Base-by-base conservation (phyloP, 768 basidiomycete species). In the Kwoniella dendrophila region DNA sequence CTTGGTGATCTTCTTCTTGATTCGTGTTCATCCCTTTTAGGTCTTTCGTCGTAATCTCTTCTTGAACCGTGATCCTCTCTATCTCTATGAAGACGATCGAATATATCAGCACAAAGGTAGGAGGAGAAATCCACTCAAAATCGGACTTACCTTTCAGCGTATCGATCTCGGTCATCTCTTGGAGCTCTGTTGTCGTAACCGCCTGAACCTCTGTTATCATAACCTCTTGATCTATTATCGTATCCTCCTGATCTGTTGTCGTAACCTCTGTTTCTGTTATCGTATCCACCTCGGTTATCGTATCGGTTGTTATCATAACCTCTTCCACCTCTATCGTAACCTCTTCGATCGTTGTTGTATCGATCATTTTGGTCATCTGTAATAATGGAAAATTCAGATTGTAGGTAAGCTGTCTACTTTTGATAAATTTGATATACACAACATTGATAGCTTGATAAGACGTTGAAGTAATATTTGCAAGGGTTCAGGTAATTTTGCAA, bases 11-110 rank as follows among this genome's bases (percentile, higher is more conserved):
- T 61, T 53, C 71, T 45, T 56, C 63, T 57, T 47, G 70, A 66
- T 49, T 74, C 67, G 50, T 66, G 51, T 20, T 72, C 63, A 33
- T 74, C 72, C 44, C 74, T 68, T 49, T 72, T 70, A 40, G 58
- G 56, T 55, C 72, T 63, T 18, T 67, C 68, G 30, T 61, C 67
- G 60, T 76, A 76, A 36, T 69, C 70, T 40, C 72, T 68, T 38
- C 72, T 62, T 34, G n/a, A n/a, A n/a, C 34, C 62, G 55, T 36
- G 11, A 22, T 27, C 48, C 11, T 56, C 60, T 41, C 60, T 62
- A 38, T 30, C 18, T 2, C n/a, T n/a, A n/a, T n/a, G n/a, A n/a
- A n/a, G n/a, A n/a, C n/a, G n/a, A n/a, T n/a, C n/a, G n/a, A n/a
- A n/a, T n/a, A n/a, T n/a, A n/a, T n/a, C n/a, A n/a, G n/a, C n/a